These are phyloP conservation scores for Fusarium sp. DNA, from an alignment of 2,329 filamentous ascomycete genomes.

Conservation along the genomic window DNA sequence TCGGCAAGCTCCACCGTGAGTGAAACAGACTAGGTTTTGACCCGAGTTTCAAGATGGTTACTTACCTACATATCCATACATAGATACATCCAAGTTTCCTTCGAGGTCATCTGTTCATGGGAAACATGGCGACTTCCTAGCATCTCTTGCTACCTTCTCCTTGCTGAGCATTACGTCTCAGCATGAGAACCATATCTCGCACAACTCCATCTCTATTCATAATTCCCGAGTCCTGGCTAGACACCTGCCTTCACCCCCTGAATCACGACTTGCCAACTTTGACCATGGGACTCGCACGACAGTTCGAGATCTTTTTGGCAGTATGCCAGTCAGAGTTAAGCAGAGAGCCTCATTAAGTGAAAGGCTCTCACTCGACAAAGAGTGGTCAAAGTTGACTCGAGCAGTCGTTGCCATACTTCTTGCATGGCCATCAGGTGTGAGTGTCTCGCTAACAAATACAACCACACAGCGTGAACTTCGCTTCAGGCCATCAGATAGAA, in stretches of 20 bases:
- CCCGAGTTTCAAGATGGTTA: background rate
- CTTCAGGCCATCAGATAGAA: slow-evolving; percentile 46
- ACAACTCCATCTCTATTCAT: slow-evolving; percentile 74
- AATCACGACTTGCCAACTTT: slow-evolving; percentile 64
- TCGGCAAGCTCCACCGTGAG: slow-evolving; percentile 78
- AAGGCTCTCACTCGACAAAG: slow-evolving; percentile 62
- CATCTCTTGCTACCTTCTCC: slow-evolving; percentile 78
- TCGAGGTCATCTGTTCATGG: slow-evolving; percentile 64
- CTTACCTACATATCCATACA: slow-evolving; percentile 17
- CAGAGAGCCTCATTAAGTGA: slow-evolving; percentile 69
- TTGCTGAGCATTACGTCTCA: slow-evolving; percentile 80
- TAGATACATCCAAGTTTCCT: slow-evolving; percentile 82
- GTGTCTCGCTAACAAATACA: slow-evolving; percentile 67
- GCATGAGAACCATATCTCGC: slow-evolving; percentile 65
- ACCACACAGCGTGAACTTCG: slow-evolving; percentile 49
- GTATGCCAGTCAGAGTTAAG: slow-evolving; percentile 89
- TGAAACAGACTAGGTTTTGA: slow-evolving; percentile 24
- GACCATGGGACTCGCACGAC: slow-evolving; percentile 78
- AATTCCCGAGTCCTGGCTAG: slow-evolving; percentile 72
- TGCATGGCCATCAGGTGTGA: slow-evolving; percentile 67
- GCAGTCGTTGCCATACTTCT: slow-evolving; percentile 72
- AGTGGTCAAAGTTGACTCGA: slow-evolving; percentile 71
- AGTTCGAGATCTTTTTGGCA: slow-evolving; percentile 85
- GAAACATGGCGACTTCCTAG: slow-evolving; percentile 76
- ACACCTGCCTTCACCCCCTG: slow-evolving; percentile 66